These are phyloP conservation scores for Candida dubliniensis DNA, from an alignment of 1,139 yeast species.

Conservation along the genomic window DNA sequence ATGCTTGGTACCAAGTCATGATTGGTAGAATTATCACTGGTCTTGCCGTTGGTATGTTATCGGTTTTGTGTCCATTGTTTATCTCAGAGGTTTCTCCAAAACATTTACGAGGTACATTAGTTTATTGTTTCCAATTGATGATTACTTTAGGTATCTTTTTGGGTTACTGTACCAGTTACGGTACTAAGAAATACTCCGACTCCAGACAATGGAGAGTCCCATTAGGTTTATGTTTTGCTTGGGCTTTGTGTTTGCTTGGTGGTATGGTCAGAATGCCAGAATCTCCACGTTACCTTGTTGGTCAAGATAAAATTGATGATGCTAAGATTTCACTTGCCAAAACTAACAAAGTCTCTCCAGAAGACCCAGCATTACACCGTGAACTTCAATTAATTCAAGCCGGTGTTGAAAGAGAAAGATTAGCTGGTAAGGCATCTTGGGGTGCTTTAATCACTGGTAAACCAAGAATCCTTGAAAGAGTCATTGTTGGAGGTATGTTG, in stretches of 20 bases:
- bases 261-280: conserved; percentile 66
- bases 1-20: conserved; percentile 52
- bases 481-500: conserved; percentile 61
- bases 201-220: conserved; percentile 68
- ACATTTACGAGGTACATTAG: conserved; percentile 68
- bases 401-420: conserved; percentile 61
- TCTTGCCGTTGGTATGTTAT: conserved; percentile 66
- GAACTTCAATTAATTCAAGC: conserved; percentile 63
- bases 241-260: conserved; percentile 50
- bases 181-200: conserved; percentile 51
- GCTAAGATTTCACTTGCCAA: conserved; percentile 56
- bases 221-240: conserved; percentile 57
- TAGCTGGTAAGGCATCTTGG: conserved; percentile 71
- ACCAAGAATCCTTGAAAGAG: conserved; percentile 66
- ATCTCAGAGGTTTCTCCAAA: conserved; percentile 73
- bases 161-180: conserved; percentile 68
- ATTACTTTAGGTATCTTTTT: conserved; percentile 69
- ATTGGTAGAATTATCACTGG: conserved; percentile 70
- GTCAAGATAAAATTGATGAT: conserved; percentile 37
- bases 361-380: conserved; percentile 55
- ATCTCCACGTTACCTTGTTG: conserved; percentile 54
- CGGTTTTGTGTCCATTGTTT: conserved; percentile 69
- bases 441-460: conserved; percentile 61
- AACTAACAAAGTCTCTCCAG: conserved; percentile 61
- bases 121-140: conserved; percentile 66